Evolutionary conservation across 179 eudicot genomes (phyloP).

Genomic region (Corrigiola litoralis): DNA sequence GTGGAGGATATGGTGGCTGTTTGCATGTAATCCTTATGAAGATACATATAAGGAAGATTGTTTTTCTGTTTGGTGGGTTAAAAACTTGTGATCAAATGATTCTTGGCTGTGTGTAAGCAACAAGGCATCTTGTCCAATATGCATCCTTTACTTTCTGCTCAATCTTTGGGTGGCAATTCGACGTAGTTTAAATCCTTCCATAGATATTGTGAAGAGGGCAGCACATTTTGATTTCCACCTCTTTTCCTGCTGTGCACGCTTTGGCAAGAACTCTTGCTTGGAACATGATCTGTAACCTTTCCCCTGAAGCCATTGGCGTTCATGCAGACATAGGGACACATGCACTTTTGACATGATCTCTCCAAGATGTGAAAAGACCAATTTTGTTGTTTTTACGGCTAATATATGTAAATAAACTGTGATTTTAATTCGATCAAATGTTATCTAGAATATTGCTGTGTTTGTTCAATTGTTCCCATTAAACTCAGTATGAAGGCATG

Average conservation of each 20-base stretch:
- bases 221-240: too few relatives aligned
- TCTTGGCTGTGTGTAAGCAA: background rate
- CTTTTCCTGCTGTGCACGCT: too few relatives aligned
- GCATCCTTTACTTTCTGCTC: conserved; percentile 22
- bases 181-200: too few relatives aligned
- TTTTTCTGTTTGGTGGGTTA: background rate
- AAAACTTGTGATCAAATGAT: background rate
- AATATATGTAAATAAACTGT: background rate
- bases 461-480: too few relatives aligned
- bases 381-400: too few relatives aligned
- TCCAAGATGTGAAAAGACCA: too few relatives aligned
- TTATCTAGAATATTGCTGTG: background rate
- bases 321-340: background rate
- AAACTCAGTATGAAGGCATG: too few relatives aligned
- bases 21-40: background rate
- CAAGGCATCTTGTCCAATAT: conserved; percentile 9
- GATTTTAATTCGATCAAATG: background rate
- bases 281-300: too few relatives aligned
- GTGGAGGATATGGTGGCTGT: background rate
- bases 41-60: background rate
- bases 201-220: too few relatives aligned
- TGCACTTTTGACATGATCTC: too few relatives aligned
- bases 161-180: too few relatives aligned
- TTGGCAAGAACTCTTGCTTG: background rate
- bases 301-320: background rate